Base-by-base conservation (phyloP, 768 basidiomycete species). In the Rubroboletus satanas region DNA sequence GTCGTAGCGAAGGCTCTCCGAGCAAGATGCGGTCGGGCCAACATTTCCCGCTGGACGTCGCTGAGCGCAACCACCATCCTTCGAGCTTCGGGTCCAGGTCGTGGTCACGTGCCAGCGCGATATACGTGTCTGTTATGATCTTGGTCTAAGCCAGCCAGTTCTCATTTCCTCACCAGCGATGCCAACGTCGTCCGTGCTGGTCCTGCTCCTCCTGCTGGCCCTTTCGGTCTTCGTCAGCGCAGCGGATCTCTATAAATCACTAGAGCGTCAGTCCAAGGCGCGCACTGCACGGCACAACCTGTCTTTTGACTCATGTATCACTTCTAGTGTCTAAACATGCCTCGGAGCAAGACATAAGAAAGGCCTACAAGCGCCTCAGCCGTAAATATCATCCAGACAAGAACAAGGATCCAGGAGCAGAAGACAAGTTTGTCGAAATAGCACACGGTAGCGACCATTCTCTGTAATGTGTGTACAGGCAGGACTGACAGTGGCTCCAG, bases 321-420 rank as follows among this genome's bases (percentile, higher is more conserved):
- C 41, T 29, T 52, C 18, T 59, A 81, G 79, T 96, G 43, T 82
- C 84, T 63, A 83, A 75, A 61, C 86, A 89, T 42, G 92, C 93
- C 14, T 87, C 87, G 36, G 90, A 94, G 42, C 84, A 83, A 66
- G 93, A 96, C 65, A 92, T 98, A 68, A 83, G 88, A 71, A 87
- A 90, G 60, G 92, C 94, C 3, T 98, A 97, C 75, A 93, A 93
- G 71, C 85, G 83, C 62, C 77, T 95, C 17, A 92, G 91, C 70
- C 84, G 84, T 64, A 91, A 86, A 73, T 93, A 81, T 52, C 95
- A 98, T 66, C 96, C 96, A 0, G 96, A 99, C 78, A 97, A 96
- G 77, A 97, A 95, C 72, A 88, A 87, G 64, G 90, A 89, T 15
- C 80, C 85, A 51, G 85, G 76, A 3, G 90, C 93, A 12, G 87